Percentiles rank a stretch among this genome's conserved stretches.
Evolutionary conservation across 2,329 filamentous ascomycete genomes (phyloP).

Genomic region (Pseudogymnoascus sp.): DNA sequence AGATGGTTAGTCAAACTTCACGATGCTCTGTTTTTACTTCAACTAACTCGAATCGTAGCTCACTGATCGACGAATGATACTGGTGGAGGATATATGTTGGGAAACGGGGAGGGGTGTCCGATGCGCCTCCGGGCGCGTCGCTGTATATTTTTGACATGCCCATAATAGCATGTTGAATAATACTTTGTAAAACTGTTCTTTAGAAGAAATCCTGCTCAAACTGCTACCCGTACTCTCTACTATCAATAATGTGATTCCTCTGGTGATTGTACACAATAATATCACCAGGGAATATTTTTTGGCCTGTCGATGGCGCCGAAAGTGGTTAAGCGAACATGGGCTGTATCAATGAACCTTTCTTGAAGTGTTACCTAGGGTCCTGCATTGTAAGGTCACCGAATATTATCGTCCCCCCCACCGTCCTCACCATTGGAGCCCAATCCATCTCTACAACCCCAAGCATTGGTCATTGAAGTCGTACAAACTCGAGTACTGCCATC

Average conservation of each 20-base stretch:
- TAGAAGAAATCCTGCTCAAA: constrained; percentile 26
- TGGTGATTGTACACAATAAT: constrained; percentile 8
- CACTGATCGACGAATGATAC: constrained; percentile 24
- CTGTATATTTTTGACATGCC: constrained; percentile 24
- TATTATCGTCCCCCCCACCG: constrained; percentile 7
- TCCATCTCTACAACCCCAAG: constrained; percentile 7
- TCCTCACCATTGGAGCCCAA: background rate
- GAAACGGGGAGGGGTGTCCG: constrained; percentile 10
- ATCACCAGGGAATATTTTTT: constrained; percentile 1
- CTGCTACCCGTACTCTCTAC: background rate
- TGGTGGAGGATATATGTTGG: constrained; percentile 18
- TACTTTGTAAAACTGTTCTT: constrained; percentile 28
- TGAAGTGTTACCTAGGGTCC: constrained; percentile 2
- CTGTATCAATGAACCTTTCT: constrained; percentile 7
- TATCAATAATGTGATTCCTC: constrained; percentile 1
- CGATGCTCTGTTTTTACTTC: background rate
- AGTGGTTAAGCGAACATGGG: constrained; percentile 1
- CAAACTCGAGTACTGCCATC: background rate
- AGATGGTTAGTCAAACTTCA: constrained; percentile 48
- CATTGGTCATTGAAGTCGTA: constrained; percentile 3
- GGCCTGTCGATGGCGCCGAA: background rate
- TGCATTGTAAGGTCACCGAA: constrained; percentile 9
- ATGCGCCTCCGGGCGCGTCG: constrained; percentile 8
- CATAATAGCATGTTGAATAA: constrained; percentile 22
- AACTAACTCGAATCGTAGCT: constrained; percentile 18